Evolutionary conservation across 1,284 basidiomycete genomes (phyloP).

Genomic region (Dichomitus squalens): DNA sequence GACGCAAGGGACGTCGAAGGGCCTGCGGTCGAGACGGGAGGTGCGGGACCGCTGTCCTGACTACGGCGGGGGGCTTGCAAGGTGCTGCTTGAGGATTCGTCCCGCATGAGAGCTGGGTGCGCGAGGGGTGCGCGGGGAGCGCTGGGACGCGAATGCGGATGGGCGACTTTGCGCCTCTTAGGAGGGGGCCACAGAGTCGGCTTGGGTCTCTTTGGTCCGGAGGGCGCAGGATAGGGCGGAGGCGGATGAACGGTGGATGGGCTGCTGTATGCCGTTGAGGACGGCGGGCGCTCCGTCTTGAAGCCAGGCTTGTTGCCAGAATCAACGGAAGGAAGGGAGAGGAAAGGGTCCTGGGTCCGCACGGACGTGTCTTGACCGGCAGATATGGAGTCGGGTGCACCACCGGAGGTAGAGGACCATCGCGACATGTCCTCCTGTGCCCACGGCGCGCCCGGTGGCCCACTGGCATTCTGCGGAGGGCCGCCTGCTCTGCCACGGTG

Average conservation of each 20-base stretch:
- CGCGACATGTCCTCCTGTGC: too few relatives aligned
- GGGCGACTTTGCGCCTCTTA: background rate
- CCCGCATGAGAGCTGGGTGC: background rate
- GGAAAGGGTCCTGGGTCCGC: background rate
- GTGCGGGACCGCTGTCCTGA: background rate
- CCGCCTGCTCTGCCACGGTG: too few relatives aligned
- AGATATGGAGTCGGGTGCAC: too few relatives aligned
- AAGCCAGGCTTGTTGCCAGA: background rate
- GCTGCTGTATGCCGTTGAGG: background rate
- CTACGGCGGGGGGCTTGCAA: background rate
- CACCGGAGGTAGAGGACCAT: too few relatives aligned
- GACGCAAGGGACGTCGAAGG: background rate
- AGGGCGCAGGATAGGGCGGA: background rate
- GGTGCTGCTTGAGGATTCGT: background rate
- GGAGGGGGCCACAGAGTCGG: background rate
- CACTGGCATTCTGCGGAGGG: too few relatives aligned
- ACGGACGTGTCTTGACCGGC: background rate
- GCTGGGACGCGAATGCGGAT: background rate
- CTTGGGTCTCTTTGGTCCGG: background rate
- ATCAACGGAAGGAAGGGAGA: background rate
- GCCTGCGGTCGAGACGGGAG: background rate
- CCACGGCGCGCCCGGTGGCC: too few relatives aligned
- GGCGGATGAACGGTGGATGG: background rate
- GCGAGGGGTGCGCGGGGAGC: background rate
- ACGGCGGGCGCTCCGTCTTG: slow-evolving; percentile 1